A percentile compares a stretch with the other conserved stretches of the same genome.
These are phyloP conservation scores for Solanum hybrid DNA, from an alignment of 305 asterid genomes.

Conservation along the genomic window DNA sequence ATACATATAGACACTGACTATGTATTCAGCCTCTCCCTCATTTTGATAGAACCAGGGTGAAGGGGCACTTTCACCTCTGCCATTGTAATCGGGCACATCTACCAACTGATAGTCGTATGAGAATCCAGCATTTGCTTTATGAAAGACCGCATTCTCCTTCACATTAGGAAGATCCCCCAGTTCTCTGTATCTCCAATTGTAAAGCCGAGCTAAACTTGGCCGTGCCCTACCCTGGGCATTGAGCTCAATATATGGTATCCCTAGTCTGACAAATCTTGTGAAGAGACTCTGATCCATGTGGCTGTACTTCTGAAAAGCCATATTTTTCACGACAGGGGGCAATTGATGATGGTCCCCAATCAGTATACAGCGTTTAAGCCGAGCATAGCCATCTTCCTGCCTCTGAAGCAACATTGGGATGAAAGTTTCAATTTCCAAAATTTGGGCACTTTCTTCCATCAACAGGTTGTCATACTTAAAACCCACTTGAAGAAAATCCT, in stretches of 20 bases:
- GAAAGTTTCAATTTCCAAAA: conserved; percentile 95
- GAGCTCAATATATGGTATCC: conserved; percentile 91
- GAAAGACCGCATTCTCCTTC: conserved; percentile 53
- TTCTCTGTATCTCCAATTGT: conserved; percentile 92
- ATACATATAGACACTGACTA: conserved; percentile 85
- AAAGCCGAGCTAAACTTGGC: conserved; percentile 87
- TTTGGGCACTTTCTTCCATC: conserved; percentile 99
- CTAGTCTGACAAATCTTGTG: conserved; percentile 91
- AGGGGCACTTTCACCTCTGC: conserved; percentile 93
- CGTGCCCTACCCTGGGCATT: conserved; percentile 99
- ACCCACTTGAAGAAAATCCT: conserved; percentile 86
- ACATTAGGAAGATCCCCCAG: conserved; percentile 86
- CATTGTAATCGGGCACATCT: conserved; percentile 85
- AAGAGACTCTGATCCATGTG: conserved; percentile 99
- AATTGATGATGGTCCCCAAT: conserved; percentile 98
- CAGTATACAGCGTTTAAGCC: conserved; percentile 95
- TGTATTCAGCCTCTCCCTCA: conserved; percentile 95
- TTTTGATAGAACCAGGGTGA: conserved; percentile 99
- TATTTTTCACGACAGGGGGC: conserved; percentile 98
- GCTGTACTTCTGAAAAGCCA: conserved; percentile 99
- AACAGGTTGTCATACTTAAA: conserved; percentile 89
- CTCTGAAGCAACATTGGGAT: conserved; percentile 97
- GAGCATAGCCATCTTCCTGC: conserved; percentile 98
- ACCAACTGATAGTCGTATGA: conserved; percentile 83
- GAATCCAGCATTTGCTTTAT: conserved; percentile 81